Percentiles rank a stretch among this genome's conserved stretches.
Evolutionary conservation across 345 rosid species (phyloP).

Genomic region (Angophora floribunda): DNA sequence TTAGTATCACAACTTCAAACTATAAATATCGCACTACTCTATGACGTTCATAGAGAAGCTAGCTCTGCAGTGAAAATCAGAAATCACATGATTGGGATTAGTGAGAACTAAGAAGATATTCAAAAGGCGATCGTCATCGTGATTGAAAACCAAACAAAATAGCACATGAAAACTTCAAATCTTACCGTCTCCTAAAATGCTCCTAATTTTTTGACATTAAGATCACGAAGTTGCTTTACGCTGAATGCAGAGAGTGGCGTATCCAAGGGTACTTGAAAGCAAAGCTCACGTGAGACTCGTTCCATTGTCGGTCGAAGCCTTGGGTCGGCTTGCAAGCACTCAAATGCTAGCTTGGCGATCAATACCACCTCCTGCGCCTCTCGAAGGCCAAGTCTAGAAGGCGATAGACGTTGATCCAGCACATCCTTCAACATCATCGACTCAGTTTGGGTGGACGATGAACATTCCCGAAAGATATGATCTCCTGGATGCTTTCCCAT

Average conservation of each 20-base stretch:
- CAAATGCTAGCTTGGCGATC: rapidly evolving
- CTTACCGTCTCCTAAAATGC: not conserved
- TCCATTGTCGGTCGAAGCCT: not conserved
- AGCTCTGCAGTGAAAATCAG: not conserved
- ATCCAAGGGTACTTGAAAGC: not conserved
- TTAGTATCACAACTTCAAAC: not conserved
- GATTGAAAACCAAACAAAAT: not conserved
- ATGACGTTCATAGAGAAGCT: not conserved
- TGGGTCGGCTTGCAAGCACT: not conserved
- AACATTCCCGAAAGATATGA: rapidly evolving
- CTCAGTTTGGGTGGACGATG: not conserved
- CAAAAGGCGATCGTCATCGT: not conserved
- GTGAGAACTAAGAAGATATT: not conserved
- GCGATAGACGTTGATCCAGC: not conserved
- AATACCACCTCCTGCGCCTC: not conserved
- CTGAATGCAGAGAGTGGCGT: not conserved
- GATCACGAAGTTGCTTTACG: not conserved
- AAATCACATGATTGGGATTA: not conserved
- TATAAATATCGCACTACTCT: not conserved
- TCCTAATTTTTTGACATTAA: not conserved
- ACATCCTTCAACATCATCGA: not conserved
- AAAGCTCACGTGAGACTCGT: not conserved
- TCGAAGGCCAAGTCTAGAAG: not conserved
- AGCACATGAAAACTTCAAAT: not conserved
- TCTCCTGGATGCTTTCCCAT: not conserved